These are phyloP conservation scores for Eucalyptus victrix DNA, from an alignment of 345 rosid genomes.

Conservation along the genomic window DNA sequence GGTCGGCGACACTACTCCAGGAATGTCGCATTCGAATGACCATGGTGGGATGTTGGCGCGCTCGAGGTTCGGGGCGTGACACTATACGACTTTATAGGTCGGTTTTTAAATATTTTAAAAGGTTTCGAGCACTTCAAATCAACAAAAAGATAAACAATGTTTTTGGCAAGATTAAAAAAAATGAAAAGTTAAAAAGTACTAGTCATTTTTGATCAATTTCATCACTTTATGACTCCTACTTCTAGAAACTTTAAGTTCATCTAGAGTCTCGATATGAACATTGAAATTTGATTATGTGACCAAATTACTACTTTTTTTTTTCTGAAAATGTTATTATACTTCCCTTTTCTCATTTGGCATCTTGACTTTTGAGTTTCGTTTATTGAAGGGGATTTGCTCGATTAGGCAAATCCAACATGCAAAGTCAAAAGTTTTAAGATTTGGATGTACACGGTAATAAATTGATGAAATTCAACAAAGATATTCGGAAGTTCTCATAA, in stretches of 20 bases:
- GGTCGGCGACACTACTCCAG: too few species aligned
- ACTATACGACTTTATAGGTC: neutral
- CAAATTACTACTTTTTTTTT: neutral
- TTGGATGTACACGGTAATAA: neutral
- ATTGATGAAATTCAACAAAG: neutral
- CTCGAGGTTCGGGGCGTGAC: too few species aligned
- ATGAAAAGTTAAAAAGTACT: neutral
- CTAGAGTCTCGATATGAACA: neutral
- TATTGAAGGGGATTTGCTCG: neutral
- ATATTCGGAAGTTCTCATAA: fast-evolving
- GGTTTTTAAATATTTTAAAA: neutral
- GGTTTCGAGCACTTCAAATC: neutral
- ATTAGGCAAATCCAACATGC: neutral
- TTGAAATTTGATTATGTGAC: neutral
- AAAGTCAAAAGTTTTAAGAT: neutral
- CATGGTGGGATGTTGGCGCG: too few species aligned
- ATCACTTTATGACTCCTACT: neutral
- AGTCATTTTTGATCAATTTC: neutral
- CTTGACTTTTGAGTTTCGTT: neutral
- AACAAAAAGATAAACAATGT: neutral
- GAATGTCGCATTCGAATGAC: too few species aligned
- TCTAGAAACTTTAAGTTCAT: neutral
- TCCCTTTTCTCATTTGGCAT: neutral
- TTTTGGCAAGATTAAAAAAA: neutral
- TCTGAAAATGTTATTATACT: neutral